A percentile compares a stretch with the other conserved stretches of the same genome.
Evolutionary conservation across 495 filamentous ascomycete species (phyloP).

Genomic region (Darksidea phi): DNA sequence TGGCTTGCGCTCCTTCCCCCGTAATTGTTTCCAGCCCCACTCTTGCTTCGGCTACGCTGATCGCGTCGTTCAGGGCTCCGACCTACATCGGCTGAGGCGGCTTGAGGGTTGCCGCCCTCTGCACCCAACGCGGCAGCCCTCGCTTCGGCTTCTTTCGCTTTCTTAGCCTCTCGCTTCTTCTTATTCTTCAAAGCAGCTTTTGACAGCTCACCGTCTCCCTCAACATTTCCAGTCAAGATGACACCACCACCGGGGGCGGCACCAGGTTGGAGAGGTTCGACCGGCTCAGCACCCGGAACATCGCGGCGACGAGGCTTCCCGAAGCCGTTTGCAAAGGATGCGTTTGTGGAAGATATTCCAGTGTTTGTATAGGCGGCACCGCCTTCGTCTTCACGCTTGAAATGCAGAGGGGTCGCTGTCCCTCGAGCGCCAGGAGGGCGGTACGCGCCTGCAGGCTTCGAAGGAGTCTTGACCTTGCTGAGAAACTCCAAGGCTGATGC

Average conservation of each 20-base stretch:
- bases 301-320: constrained; percentile 66
- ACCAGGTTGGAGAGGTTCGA: constrained; percentile 60
- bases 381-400: constrained; percentile 96
- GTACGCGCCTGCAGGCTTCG: constrained; percentile 93
- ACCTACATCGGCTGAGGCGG: constrained; percentile 34
- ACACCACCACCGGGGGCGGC: constrained; percentile 72
- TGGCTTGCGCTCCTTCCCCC: constrained; percentile 42
- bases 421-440: constrained; percentile 95
- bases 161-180: constrained; percentile 98
- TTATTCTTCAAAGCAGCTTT: constrained; percentile 95
- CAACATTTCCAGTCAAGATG: constrained; percentile 55
- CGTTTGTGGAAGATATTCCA: constrained; percentile 60
- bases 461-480: constrained; percentile 81
- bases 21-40: constrained; percentile 32
- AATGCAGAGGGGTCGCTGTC: constrained; percentile 80
- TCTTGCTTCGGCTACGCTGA: constrained; percentile 61
- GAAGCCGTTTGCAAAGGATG: constrained; percentile 65
- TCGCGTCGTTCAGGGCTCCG: constrained; percentile 67
- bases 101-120: constrained; percentile 26
- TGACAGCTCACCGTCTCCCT: constrained; percentile 67
- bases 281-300: constrained; percentile 78
- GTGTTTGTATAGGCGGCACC: constrained; percentile 86
- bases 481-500: constrained; percentile 80
- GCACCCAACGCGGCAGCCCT: constrained; percentile 47
- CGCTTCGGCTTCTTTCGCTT: constrained; percentile 72